These are phyloP conservation scores for Cyberlindnera xishuangbannaensis DNA, from an alignment of 805 yeast genomes.

Conservation along the genomic window DNA sequence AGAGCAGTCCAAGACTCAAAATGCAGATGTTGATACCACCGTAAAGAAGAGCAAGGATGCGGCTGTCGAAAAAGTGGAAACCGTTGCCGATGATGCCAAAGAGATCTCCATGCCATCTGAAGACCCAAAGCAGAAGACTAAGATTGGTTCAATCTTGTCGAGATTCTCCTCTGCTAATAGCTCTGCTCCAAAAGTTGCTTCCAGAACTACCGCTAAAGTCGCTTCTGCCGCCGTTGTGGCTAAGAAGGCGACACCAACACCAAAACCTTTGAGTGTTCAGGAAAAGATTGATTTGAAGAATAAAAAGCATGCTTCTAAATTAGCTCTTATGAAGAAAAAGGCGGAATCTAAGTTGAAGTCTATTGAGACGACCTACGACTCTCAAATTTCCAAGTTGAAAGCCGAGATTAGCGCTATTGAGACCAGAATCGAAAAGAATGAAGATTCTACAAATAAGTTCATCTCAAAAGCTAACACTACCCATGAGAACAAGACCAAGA, in stretches of 20 bases:
- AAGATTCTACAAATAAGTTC: conserved; percentile 9
- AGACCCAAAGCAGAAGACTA: conserved; percentile 7
- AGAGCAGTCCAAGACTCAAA: conserved; percentile 1
- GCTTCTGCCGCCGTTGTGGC: conserved; percentile 3
- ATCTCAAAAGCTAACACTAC: conserved; percentile 14
- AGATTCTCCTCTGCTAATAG: conserved; percentile 5
- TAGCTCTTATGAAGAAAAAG: conserved; percentile 14
- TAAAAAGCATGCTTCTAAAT: conserved; percentile 14
- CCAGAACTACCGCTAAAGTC: conserved; percentile 1
- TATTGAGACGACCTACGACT: conserved; percentile 18
- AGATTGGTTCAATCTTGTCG: conserved; percentile 5
- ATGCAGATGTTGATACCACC: conserved; percentile 10
- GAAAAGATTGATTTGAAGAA: conserved; percentile 18
- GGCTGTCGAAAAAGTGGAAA: conserved; percentile 1
- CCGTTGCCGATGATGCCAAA: not conserved
- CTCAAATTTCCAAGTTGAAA: conserved; percentile 19
- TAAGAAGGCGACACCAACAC: conserved; percentile 8
- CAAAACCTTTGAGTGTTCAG: conserved; percentile 9
- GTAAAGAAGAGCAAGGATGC: conserved; percentile 4
- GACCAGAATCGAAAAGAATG: conserved; percentile 12
- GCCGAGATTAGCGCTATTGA: conserved; percentile 21
- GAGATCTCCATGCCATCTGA: no score
- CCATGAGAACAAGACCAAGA: conserved; percentile 15
- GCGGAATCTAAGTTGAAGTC: conserved; percentile 15
- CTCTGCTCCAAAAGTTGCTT: not conserved